A percentile compares a stretch with the other conserved stretches of the same genome.
These are phyloP conservation scores for Acanthamoeba culbertsoni DNA, from an alignment of 208 protist genomes.

Conservation along the genomic window DNA sequence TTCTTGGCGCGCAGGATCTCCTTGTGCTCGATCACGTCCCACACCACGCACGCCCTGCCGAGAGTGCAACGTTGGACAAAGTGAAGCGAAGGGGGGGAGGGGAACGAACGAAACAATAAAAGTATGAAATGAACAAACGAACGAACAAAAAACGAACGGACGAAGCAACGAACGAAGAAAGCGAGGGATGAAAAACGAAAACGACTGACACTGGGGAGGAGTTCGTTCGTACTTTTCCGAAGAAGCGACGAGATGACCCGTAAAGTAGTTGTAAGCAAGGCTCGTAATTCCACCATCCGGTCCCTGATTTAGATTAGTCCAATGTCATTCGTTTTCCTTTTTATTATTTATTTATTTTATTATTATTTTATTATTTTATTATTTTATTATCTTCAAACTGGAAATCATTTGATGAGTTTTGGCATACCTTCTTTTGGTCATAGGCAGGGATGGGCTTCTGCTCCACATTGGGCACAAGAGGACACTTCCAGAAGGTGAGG, in stretches of 20 bases:
- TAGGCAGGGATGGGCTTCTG: background rate
- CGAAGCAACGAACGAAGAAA: background rate
- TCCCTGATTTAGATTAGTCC: background rate
- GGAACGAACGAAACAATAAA: background rate
- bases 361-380: too few species aligned
- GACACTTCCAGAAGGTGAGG: conserved; percentile 14
- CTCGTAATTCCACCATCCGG: background rate
- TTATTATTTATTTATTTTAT: too few species aligned
- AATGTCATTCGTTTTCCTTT: too few species aligned
- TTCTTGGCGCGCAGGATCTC: background rate
- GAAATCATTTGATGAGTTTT: too few species aligned
- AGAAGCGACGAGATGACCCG: background rate
- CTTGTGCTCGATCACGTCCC: background rate
- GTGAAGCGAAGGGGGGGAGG: too few species aligned
- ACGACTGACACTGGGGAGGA: background rate
- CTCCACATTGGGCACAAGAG: background rate
- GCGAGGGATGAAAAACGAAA: background rate
- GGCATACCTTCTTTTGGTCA: background rate
- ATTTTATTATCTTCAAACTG: too few species aligned
- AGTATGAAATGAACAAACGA: background rate
- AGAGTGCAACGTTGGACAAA: background rate
- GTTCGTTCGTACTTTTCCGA: background rate
- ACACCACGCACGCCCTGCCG: background rate
- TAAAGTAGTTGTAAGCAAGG: background rate
- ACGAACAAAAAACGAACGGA: background rate